Percentiles rank a stretch among this genome's conserved stretches.
These are phyloP conservation scores for Neurospora sp. DNA, from an alignment of 2,329 filamentous ascomycete genomes.

Conservation along the genomic window DNA sequence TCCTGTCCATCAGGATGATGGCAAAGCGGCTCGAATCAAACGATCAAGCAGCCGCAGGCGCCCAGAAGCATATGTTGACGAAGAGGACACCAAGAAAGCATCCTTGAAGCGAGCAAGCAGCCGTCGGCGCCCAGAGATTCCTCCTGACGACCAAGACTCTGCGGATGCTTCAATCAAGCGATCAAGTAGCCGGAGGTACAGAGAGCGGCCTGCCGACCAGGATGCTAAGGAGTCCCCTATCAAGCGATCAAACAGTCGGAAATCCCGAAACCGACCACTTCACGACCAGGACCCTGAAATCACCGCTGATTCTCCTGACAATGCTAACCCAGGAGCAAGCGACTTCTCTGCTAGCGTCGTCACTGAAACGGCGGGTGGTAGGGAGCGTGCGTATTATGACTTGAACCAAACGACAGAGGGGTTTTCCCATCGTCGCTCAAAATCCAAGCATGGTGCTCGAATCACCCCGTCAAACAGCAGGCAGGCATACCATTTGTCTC, in stretches of 20 bases:
- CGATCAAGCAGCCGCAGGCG: constrained; percentile 1
- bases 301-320: background rate
- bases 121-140: constrained; percentile 34
- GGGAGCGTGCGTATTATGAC: constrained; percentile 33
- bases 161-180: background rate
- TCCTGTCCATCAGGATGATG: constrained; percentile 12
- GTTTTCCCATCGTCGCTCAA: background rate
- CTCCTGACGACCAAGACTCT: constrained; percentile 7
- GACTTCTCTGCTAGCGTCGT: background rate
- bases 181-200: background rate
- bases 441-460: background rate
- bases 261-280: background rate
- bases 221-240: background rate
- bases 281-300: background rate
- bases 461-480: constrained; percentile 11
- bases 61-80: background rate
- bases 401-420: constrained; percentile 1
- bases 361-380: constrained; percentile 14
- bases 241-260: background rate
- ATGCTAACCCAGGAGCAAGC: background rate
- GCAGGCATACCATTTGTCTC: constrained; percentile 8
- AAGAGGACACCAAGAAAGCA: background rate
- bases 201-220: background rate
- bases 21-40: background rate
- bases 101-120: background rate